These are phyloP conservation scores for Ophiostoma sp. DNA, from an alignment of 2,329 filamentous ascomycete genomes.

Conservation along the genomic window DNA sequence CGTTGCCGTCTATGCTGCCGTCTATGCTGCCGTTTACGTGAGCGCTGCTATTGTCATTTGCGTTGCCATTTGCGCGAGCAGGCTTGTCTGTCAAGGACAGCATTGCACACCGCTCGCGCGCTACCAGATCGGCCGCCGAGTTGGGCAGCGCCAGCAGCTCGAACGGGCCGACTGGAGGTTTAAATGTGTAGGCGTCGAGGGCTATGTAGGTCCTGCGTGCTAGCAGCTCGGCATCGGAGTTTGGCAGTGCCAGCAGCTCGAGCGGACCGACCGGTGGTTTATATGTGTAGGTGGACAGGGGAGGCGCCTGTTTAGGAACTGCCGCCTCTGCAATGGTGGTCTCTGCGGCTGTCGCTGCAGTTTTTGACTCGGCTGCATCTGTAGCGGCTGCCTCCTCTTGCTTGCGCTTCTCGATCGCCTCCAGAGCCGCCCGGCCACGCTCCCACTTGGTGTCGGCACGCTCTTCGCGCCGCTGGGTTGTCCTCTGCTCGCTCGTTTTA, in stretches of 20 bases:
- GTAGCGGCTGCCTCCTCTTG: slow-evolving; percentile 29
- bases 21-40: neutral
- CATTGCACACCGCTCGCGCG: slow-evolving; percentile 19
- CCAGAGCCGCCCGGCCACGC: slow-evolving; percentile 77
- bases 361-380: neutral
- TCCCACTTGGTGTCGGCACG: slow-evolving; percentile 84
- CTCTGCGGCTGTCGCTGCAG: neutral
- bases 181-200: neutral
- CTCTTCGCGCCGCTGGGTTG: slow-evolving; percentile 69
- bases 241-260: slow-evolving; percentile 7
- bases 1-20: neutral
- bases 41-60: neutral
- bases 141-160: slow-evolving; percentile 53
- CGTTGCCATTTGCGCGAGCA: neutral
- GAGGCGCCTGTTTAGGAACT: neutral
- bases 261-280: neutral
- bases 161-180: slow-evolving; percentile 42
- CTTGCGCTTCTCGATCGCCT: slow-evolving; percentile 70
- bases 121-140: slow-evolving; percentile 38
- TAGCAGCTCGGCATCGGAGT: neutral
- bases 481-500: slow-evolving; percentile 70
- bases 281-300: neutral
- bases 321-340: neutral
- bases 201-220: neutral
- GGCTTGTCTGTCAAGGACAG: neutral